Evolutionary conservation across 306 rosid species (phyloP), one percentile per base, ranked within the genome.

Genomic region (Adenanthera pavonina): DNA sequence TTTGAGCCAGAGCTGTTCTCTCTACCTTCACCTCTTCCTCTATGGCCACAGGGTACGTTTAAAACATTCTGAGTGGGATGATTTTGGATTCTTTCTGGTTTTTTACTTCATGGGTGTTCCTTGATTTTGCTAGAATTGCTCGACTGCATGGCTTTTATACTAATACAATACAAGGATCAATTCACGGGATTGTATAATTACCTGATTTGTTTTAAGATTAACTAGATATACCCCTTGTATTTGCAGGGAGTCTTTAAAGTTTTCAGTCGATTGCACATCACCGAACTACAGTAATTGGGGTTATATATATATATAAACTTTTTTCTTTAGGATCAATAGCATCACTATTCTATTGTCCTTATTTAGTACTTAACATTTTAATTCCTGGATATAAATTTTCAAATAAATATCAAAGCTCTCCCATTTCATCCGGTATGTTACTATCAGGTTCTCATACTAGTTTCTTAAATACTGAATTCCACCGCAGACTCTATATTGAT

Each of bases 21-120:
- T 78, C 86, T 89, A 61, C 97, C 95, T 85, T 77, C 89, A 33
- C 85, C 89, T 34, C 92, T 92, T 69, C 93, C 94, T 17, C 62
- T 75, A 11, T 91, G 97, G 97, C 93, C 95, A 78, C 83, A 76
- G 84, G 97, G 97, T 92, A 77, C 51, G 77, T 51, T 71, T 47
- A 7, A 48, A 71, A 20, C 57, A 70, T 13, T 70, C 10, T 25
- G 25, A 33, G 2, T 13, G 3, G 20, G 13, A 7, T 48, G 20
- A 7, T 71, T 43, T n/a, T 68, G 73, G 53, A 68, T 68, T n/a
- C 35, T 41, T 68, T 79, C 51, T 69, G n/a, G n/a, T 33, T 6
- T 69, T 8, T 68, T 54, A 5, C 35, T 41, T 75, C 16, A 38
- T n/a, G 36, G 49, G 38, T 12, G 51, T 44, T 16, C 70, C 36